Conservation (phyloP, 306 rosid genomes). For the Carpinus fangiana region DNA sequence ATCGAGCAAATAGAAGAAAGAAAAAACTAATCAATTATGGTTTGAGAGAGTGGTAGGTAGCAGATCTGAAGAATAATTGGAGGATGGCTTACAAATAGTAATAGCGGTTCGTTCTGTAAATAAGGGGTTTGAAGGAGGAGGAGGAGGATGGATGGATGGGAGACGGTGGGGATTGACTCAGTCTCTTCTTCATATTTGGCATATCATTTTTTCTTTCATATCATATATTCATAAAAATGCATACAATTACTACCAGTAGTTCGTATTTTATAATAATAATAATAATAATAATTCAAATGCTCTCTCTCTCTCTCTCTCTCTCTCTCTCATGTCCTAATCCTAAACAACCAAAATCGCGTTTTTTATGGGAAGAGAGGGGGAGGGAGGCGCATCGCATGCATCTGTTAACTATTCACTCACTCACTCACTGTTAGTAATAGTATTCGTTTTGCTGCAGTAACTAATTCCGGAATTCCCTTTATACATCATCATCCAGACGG, state of each 20-base stretch:
- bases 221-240: background rate
- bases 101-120: background rate
- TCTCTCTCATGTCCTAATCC: background rate
- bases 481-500: background rate
- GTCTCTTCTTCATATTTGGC: background rate
- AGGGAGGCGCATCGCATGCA: background rate
- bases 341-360: background rate
- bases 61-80: constrained; percentile 29
- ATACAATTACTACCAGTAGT: background rate
- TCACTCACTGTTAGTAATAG: background rate
- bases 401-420: background rate
- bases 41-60: background rate
- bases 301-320: background rate
- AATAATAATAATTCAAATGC: background rate
- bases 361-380: background rate
- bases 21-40: background rate
- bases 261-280: background rate
- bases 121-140: background rate
- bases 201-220: background rate
- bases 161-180: constrained; percentile 1
- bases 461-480: background rate
- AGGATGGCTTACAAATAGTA: background rate
- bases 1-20: background rate
- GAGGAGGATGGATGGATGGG: background rate
- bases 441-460: background rate